Conservation (phyloP, 192 early-diverging fungal genomes). For the Coemansia sp. region DNA sequence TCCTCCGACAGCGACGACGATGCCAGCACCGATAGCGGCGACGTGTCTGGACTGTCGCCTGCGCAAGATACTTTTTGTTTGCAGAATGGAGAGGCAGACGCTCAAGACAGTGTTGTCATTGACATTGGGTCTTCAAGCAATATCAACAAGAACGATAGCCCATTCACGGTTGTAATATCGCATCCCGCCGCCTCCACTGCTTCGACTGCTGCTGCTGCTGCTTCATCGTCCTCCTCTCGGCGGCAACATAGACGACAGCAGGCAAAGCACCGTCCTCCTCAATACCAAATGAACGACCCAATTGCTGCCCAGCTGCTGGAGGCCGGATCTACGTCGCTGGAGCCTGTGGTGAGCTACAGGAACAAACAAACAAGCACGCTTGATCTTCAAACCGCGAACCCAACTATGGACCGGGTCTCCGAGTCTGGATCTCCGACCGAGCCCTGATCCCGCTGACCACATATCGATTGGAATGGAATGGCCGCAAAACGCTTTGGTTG, state of each 20-base stretch:
- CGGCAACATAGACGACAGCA: slow-evolving; percentile 15
- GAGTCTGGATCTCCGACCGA: background rate
- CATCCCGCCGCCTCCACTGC: slow-evolving; percentile 2
- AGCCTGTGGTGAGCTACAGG: slow-evolving; percentile 36
- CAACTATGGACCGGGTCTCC: too few species aligned
- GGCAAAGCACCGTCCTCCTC: slow-evolving; percentile 27
- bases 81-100: background rate
- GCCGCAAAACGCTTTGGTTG: too few species aligned
- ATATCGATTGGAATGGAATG: too few species aligned
- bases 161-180: slow-evolving; percentile 3
- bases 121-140: slow-evolving; percentile 16
- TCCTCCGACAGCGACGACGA: slow-evolving; percentile 25
- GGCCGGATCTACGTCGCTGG: slow-evolving; percentile 46
- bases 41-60: background rate
- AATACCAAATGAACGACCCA: slow-evolving; percentile 49
- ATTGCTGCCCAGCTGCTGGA: slow-evolving; percentile 50
- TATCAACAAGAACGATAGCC: background rate
- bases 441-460: too few species aligned
- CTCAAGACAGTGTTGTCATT: slow-evolving; percentile 25
- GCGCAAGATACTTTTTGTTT: background rate
- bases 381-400: slow-evolving; percentile 11
- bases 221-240: background rate
- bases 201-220: background rate
- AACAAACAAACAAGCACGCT: slow-evolving; percentile 23
- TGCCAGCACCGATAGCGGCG: slow-evolving; percentile 9